phyloP scores from a whole-genome alignment of 2,329 filamentous ascomycete species.

The Didymella pinodella region DNA sequence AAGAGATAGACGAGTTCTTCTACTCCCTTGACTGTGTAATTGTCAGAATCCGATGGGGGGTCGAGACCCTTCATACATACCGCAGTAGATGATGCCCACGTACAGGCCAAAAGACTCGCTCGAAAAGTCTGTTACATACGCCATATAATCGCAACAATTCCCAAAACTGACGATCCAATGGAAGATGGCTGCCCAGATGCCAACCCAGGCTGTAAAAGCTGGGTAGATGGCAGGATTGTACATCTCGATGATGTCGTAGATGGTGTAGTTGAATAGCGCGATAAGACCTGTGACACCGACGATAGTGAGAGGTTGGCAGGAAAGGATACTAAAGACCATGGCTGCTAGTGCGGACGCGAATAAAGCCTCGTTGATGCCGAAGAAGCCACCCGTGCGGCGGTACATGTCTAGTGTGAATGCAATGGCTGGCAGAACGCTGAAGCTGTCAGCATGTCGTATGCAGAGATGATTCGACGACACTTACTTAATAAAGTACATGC shows the following conservation, averaged over 20 bases:
- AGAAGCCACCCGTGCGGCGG: slow-evolving; percentile 62
- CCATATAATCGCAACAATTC: slow-evolving; percentile 66
- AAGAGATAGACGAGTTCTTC: slow-evolving; percentile 64
- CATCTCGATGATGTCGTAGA: slow-evolving; percentile 63
- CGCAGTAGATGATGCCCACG: slow-evolving; percentile 64
- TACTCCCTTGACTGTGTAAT: slow-evolving; percentile 60
- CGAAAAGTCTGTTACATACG: slow-evolving; percentile 66
- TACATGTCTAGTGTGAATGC: slow-evolving; percentile 68
- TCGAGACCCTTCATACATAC: slow-evolving; percentile 37
- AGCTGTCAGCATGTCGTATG: slow-evolving; percentile 7
- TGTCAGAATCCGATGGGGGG: not conserved
- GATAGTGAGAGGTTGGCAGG: slow-evolving; percentile 64
- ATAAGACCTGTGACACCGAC: slow-evolving; percentile 63
- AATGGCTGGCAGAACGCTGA: slow-evolving; percentile 63
- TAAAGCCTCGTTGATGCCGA: slow-evolving; percentile 64
- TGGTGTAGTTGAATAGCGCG: slow-evolving; percentile 66
- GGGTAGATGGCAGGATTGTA: slow-evolving; percentile 62
- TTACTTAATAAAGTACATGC: slow-evolving; percentile 67
- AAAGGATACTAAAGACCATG: slow-evolving; percentile 62
- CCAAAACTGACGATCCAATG: slow-evolving; percentile 64
- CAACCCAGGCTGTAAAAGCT: slow-evolving; percentile 64
- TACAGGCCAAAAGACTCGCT: slow-evolving; percentile 63
- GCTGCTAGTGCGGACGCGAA: slow-evolving; percentile 64
- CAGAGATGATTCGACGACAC: not conserved
- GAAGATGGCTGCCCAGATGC: slow-evolving; percentile 65